Percentiles rank a stretch among this genome's conserved stretches.
Evolutionary conservation across 108 stramenopile genomes (phyloP).

Genomic region (Fragilaria radians): DNA sequence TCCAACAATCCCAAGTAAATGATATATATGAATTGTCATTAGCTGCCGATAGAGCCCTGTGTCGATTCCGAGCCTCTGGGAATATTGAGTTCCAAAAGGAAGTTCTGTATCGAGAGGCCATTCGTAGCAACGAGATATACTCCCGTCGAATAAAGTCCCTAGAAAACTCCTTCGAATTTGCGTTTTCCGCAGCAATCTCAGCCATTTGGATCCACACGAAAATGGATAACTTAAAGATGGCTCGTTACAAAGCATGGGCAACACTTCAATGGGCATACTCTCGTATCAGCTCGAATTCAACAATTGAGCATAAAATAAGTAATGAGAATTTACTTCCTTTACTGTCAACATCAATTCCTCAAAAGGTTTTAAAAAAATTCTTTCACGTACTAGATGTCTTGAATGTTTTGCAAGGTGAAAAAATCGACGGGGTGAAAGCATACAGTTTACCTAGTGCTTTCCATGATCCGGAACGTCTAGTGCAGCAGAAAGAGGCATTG

Average conservation of each 20-base stretch:
- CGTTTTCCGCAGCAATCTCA: not conserved
- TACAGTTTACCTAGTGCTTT: not conserved
- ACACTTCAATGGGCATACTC: not conserved
- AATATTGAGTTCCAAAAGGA: not conserved
- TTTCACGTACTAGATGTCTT: not conserved
- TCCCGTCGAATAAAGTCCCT: not conserved
- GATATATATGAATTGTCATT: not conserved
- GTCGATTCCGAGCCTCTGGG: not conserved
- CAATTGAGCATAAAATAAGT: not conserved
- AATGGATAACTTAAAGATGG: slow-evolving; percentile 2
- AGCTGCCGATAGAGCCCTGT: not conserved
- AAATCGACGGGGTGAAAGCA: not conserved
- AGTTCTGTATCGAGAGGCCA: not conserved
- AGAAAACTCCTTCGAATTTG: not conserved
- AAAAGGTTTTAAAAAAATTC: not conserved
- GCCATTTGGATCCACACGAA: slow-evolving; percentile 1
- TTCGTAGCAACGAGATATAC: not conserved
- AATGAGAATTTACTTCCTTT: not conserved
- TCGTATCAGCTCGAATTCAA: not conserved
- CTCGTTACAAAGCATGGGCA: not conserved
- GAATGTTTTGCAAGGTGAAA: not conserved
- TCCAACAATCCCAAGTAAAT: not conserved
- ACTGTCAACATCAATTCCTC: not conserved
- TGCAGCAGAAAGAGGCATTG: not conserved
- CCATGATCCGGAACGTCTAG: not conserved